These are phyloP conservation scores for Yamadazyma takamatsuzukensis DNA, from an alignment of 805 yeast genomes.

Conservation along the genomic window DNA sequence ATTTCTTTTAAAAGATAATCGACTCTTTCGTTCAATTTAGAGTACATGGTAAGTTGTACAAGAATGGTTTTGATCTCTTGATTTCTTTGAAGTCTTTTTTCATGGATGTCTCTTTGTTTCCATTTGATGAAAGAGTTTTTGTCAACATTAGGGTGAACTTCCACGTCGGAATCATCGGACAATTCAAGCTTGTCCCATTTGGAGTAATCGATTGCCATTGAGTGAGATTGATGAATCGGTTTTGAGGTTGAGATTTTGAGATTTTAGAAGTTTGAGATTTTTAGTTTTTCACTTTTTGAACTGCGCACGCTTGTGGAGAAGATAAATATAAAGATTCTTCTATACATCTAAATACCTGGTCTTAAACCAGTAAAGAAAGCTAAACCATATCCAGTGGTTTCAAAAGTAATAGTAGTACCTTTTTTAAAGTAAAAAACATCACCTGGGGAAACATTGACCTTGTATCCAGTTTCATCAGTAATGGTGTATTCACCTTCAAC, in stretches of 20 bases:
- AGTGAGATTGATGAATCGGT: too few species aligned
- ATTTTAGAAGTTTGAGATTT: not conserved
- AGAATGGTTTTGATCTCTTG: conserved; percentile 72
- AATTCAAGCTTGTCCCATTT: conserved; percentile 97
- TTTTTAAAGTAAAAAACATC: conserved; percentile 65
- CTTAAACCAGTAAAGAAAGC: conserved; percentile 62
- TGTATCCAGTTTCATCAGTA: conserved; percentile 61
- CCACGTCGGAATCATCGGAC: conserved; percentile 95
- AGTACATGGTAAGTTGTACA: conserved; percentile 78
- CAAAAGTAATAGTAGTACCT: conserved; percentile 59
- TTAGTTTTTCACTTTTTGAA: too few species aligned
- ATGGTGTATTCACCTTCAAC: conserved; percentile 63
- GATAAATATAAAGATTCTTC: too few species aligned
- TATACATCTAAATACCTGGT: conserved; percentile 27
- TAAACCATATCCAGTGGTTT: conserved; percentile 63
- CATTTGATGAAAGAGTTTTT: conserved; percentile 87
- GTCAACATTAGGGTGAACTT: conserved; percentile 98
- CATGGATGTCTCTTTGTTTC: conserved; percentile 97
- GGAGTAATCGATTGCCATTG: conserved; percentile 87
- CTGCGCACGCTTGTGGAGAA: conserved; percentile 1
- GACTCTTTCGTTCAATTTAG: conserved; percentile 67
- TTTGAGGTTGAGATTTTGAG: too few species aligned
- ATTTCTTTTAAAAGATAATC: conserved; percentile 52
- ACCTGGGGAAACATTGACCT: conserved; percentile 56
- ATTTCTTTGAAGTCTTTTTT: conserved; percentile 78